phyloP scores from a whole-genome alignment of 2,329 filamentous ascomycete genomes.

The Nemania diffusa region DNA sequence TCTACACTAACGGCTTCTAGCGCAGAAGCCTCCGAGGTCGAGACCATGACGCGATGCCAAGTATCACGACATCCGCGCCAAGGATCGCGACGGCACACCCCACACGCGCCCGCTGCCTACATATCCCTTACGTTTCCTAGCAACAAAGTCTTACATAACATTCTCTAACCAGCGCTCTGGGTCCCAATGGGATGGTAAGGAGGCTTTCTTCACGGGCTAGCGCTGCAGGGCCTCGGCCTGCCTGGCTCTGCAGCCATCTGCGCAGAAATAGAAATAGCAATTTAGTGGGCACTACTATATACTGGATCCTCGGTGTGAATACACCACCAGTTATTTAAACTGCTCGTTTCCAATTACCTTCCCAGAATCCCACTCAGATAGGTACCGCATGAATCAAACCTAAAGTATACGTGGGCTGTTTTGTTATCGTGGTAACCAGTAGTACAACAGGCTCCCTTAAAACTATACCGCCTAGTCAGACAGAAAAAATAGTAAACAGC shows the following conservation, averaged over 20 bases:
- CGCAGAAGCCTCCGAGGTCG: constrained; percentile 1
- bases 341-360: too few relatives aligned
- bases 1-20: constrained; percentile 12
- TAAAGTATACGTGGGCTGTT: too few relatives aligned
- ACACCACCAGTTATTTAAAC: not conserved
- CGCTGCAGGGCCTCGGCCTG: not conserved
- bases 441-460: too few relatives aligned
- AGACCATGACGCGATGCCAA: constrained; percentile 25
- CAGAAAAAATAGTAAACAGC: too few relatives aligned
- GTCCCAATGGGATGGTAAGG: constrained; percentile 18
- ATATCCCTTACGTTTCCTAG: not conserved
- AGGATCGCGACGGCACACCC: constrained; percentile 30
- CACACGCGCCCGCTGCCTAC: not conserved
- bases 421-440: too few relatives aligned
- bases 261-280: not conserved
- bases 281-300: not conserved
- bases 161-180: not conserved
- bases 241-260: constrained; percentile 2
- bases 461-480: too few relatives aligned
- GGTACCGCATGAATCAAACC: too few relatives aligned
- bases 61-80: constrained; percentile 34
- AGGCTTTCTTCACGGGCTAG: constrained; percentile 5
- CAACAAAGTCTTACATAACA: not conserved
- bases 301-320: not conserved
- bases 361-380: too few relatives aligned